phyloP scores from a whole-genome alignment of 2,329 filamentous ascomycete species.

The Purpureocillium lavendulum region DNA sequence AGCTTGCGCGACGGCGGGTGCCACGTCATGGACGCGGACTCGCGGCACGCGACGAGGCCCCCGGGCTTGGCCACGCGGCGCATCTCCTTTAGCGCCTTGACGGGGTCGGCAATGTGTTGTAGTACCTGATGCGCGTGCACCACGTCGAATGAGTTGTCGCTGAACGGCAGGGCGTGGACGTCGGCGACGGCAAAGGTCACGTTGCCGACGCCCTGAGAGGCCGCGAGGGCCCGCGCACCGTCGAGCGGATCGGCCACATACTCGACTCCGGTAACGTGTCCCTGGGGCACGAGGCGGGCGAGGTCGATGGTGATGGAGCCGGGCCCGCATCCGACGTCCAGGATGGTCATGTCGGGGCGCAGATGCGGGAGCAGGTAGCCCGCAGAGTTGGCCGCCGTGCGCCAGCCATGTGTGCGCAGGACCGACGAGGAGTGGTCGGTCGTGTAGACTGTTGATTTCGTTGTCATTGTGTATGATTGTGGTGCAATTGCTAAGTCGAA shows the following conservation, averaged over 20 bases:
- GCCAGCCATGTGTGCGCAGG: constrained; percentile 1
- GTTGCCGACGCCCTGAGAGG: background rate
- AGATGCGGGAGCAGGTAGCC: background rate
- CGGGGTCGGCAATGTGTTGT: background rate
- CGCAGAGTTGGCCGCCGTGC: background rate
- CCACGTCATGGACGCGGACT: background rate
- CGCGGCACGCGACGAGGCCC: background rate
- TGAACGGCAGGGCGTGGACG: background rate
- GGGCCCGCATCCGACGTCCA: background rate
- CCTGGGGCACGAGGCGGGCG: background rate
- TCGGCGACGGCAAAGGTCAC: background rate
- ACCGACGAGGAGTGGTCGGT: background rate
- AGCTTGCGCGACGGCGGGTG: background rate
- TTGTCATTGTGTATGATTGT: too few species aligned
- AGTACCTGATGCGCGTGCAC: constrained; percentile 1
- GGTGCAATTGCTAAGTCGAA: too few species aligned
- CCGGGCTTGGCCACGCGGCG: background rate
- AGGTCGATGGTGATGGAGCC: background rate
- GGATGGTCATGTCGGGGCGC: background rate
- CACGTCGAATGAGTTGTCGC: background rate
- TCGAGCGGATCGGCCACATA: background rate
- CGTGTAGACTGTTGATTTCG: background rate
- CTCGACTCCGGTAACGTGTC: background rate
- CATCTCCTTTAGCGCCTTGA: background rate
- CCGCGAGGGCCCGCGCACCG: background rate